Evolutionary conservation across 805 yeast genomes (phyloP).

Genomic region (Candida namnaoensis): DNA sequence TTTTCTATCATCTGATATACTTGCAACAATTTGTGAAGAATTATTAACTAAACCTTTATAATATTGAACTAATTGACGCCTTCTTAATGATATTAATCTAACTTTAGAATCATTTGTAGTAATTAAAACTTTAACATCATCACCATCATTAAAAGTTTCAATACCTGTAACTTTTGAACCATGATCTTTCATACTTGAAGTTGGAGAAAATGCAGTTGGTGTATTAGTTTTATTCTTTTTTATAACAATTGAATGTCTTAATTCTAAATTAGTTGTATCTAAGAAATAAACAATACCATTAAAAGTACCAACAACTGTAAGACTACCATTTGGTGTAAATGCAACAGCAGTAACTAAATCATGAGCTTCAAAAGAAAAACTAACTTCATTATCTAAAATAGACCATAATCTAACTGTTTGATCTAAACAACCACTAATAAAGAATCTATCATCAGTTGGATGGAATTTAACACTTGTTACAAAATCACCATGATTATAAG

Average conservation of each 20-base stretch:
- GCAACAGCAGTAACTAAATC: constrained; percentile 69
- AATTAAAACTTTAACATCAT: constrained; percentile 39
- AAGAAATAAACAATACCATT: constrained; percentile 58
- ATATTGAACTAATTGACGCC: constrained; percentile 49
- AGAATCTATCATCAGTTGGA: constrained; percentile 81
- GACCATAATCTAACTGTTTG: constrained; percentile 77
- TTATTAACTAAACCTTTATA: constrained; percentile 69
- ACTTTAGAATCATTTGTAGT: constrained; percentile 80
- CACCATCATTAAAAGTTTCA: constrained; percentile 32
- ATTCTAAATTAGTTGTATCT: constrained; percentile 54
- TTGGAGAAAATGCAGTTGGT: constrained; percentile 4
- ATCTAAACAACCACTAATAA: constrained; percentile 75
- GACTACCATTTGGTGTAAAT: constrained; percentile 56
- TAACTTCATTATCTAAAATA: constrained; percentile 60
- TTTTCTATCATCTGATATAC: constrained; percentile 43
- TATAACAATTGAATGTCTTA: constrained; percentile 34
- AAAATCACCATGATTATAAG: constrained; percentile 69
- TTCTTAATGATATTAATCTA: constrained; percentile 50
- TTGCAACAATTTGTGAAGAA: constrained; percentile 65
- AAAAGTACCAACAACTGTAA: constrained; percentile 68
- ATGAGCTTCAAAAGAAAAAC: constrained; percentile 51
- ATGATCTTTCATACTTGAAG: constrained; percentile 1
- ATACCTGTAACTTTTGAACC: constrained; percentile 74
- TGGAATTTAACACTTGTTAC: constrained; percentile 77
- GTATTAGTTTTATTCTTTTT: constrained; percentile 24